These are phyloP conservation scores for Cladosporium sp. DNA, from an alignment of 2,329 filamentous ascomycete species.

Conservation along the genomic window DNA sequence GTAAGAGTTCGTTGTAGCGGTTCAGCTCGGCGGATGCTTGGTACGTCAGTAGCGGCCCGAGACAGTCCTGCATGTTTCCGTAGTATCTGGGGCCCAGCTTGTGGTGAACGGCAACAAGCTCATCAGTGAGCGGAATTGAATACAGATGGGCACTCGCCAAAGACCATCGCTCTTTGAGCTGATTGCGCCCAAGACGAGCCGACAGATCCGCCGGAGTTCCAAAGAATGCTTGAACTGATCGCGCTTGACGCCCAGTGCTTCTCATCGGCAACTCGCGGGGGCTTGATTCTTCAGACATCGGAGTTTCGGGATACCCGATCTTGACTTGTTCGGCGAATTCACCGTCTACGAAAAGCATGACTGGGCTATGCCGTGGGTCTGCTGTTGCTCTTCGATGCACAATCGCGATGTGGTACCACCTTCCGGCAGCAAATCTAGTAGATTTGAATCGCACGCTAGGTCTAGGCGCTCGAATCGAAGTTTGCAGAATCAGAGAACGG, in stretches of 20 bases:
- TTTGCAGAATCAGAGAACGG: constrained; percentile 90
- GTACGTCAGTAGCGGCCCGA: constrained; percentile 95
- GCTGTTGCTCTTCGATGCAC: constrained; percentile 57
- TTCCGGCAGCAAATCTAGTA: constrained; percentile 63
- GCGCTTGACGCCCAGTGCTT: constrained; percentile 34
- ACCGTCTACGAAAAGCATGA: constrained; percentile 83
- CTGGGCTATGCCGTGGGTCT: constrained; percentile 36
- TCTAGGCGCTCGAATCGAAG: constrained; percentile 75
- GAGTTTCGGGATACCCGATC: constrained; percentile 75
- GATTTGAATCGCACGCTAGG: constrained; percentile 93
- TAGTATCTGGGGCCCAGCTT: constrained; percentile 85
- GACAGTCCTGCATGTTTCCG: constrained; percentile 93
- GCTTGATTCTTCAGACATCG: constrained; percentile 41
- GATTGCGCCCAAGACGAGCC: constrained; percentile 63
- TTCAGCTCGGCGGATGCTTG: constrained; percentile 85
- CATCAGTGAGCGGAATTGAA: constrained; percentile 80
- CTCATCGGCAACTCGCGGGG: constrained; percentile 7
- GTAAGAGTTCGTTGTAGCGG: constrained; percentile 81
- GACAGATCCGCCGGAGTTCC: constrained; percentile 89
- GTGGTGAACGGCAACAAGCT: constrained; percentile 83
- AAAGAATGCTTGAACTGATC: constrained; percentile 79
- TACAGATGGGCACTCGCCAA: constrained; percentile 85
- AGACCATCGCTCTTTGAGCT: constrained; percentile 77
- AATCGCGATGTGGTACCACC: constrained; percentile 90
- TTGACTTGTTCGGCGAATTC: constrained; percentile 91